Base-by-base conservation (phyloP, 805 yeast species). In the Starmera pachycereana region DNA sequence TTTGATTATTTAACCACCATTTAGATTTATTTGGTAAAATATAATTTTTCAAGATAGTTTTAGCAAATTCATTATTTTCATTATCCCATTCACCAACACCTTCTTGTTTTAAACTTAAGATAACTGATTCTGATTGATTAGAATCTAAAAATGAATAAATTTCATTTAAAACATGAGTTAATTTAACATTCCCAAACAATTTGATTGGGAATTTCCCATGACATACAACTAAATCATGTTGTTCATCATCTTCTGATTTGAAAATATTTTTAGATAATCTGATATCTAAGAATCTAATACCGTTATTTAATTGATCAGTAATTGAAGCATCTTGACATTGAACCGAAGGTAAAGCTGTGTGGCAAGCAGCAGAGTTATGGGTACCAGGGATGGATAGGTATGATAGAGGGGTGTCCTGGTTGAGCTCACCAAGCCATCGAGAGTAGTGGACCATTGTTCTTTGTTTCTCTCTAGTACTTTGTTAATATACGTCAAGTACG, bases 201-300 rank as follows among this genome's bases (percentile, higher is more conserved):
- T 71, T 71, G 33, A 82, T 84, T 0, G 92, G 89, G 59, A 82
- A 81, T 45, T 78, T 78, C 35, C 88, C 88, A 54, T 82, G 90
- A 43, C 77, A 73, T 16, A 81, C 81, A 49, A 77, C 75, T 44
- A 83, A 65, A 43, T 77, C 76, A 44, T 72, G 69, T 32, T 58
- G 59, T 9, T 56, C 52, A 34, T 67, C 58, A 32, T 71, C 69
- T 16, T 69, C 72, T n/a, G 64, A 58, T 39, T 71, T 69, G 48
- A 75, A 58, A 34, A 76, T 72, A 44, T 75, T 71, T 50, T 72
- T 72, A 2, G 85, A 81, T 4, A 71, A 68, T 47, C 90, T 66
- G 37, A 83, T 59, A 52, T 83, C 92, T 43, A 83, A 63, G 49
- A 81, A 83, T 43, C 92, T 66, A n/a, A 83, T 81, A 12, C 92